Evolutionary conservation across 129 eudicot genomes (phyloP), one percentile per base, ranked within the genome.

Genomic region (Chrysanthemum seticuspe): DNA sequence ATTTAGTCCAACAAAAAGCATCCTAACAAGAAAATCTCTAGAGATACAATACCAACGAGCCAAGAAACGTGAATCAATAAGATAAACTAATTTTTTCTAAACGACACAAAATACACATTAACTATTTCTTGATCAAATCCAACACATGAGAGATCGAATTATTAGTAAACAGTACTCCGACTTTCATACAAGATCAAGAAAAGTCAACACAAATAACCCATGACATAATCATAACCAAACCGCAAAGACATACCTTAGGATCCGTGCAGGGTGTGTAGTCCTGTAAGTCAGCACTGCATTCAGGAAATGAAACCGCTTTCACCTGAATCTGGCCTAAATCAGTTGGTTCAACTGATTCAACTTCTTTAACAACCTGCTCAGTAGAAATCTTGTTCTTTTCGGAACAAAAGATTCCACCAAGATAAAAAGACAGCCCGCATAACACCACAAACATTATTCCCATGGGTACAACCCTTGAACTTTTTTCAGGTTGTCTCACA

Each of bases 261-360:
- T 95, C 99, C 36, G 97, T 95, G 89, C 99, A 95, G 21, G 99
- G 99, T 5, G 99, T 95, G 79, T 90, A 95, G 67, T 95, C 99
- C 73, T 95, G 99, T 73, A 74, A 81, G 59, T 86, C 87, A 21
- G 80, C 69, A 69, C 85, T 64, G 74, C 99, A 95, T 76, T 88
- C 96, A 13, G 96, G 83, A 78, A 95, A 95, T 21, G 83, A 72
- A 51, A 81, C 77, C 6, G 91, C 70, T 69, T 86, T 83, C 62
- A 81, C 77, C 78, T 76, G 84, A 40, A 93, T 84, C 79, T 85
- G 80, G 31, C 79, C 66, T 66, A 64, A 77, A 44, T 51, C 83
- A 36, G 74, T 67, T 45, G 66, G 76, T 58, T 72, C 75, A 16
- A 83, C 21, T 2, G 92, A 74, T 50, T 74, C 83, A 65, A 62